Evolutionary conservation across 305 asterid species (phyloP), one percentile per base, ranked within the genome.

Genomic region (Fraxinus dipetala): DNA sequence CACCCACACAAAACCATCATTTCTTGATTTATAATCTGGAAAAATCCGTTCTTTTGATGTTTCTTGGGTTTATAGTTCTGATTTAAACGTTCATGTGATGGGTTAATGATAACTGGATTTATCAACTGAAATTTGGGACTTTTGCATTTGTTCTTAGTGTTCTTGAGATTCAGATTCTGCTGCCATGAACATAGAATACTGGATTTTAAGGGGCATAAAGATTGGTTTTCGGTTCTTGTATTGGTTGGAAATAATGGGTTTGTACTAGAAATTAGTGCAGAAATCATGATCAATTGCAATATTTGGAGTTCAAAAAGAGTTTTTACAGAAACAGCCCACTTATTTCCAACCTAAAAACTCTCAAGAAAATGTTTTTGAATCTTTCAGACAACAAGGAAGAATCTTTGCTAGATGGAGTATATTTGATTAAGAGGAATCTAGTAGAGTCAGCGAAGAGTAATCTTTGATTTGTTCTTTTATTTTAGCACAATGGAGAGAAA

Each of bases 1-100:
- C 91, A 79, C 75, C 97, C 97, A 88, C 94, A 92, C 56, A 95
- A 76, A 81, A 87, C 84, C 87, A 87, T 24, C 96, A 92, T 90
- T 79, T 91, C 87, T 78, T 74, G 86, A 79, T 82, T 83, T 30
- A 90, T 93, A 89, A 78, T 86, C 35, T 85, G 78, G 54, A 81
- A 78, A 72, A 82, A 45, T 0, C 87, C 93, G 76, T 75, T 77
- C 67, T 87, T 86, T 45, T 40, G 18, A 32, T 69, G 77, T 82
- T 86, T 86, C 24, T 76, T 82, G 16, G 86, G 51, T 38, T 83
- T 76, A 24, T 35, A 82, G 34, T 80, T 79, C 24, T 72, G 35
- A 76, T 83, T 79, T 32, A 80, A 38, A 40, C 87, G 82, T 18
- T 85, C 91, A 79, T 74, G 87, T 18, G 87, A 30, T 11, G 20